Conservation (phyloP, 768 basidiomycete genomes). For the Holtermannia corniformis region DNA sequence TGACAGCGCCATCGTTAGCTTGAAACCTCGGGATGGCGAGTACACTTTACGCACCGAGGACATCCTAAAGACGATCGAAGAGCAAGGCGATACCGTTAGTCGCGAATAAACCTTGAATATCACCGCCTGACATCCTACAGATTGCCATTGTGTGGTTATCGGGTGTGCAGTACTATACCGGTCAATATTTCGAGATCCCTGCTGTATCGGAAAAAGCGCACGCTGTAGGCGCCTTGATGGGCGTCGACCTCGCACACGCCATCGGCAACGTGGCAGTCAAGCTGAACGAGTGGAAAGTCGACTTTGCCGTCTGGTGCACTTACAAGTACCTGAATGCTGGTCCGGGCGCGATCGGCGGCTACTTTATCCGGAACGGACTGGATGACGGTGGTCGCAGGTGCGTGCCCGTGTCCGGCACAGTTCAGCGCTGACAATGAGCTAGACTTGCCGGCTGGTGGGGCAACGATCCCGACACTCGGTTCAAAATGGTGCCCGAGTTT, state of each 20-base stretch:
- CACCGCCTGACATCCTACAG: slow-evolving; percentile 49
- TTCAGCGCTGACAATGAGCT: slow-evolving; percentile 1
- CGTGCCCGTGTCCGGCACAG: slow-evolving; percentile 13
- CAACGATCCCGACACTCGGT: slow-evolving; percentile 74
- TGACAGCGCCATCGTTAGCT: slow-evolving; percentile 60
- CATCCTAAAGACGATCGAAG: slow-evolving; percentile 63
- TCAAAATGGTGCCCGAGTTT: slow-evolving; percentile 78
- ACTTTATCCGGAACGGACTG: slow-evolving; percentile 46
- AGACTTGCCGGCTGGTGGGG: slow-evolving; percentile 99
- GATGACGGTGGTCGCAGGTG: slow-evolving; percentile 34
- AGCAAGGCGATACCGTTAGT: slow-evolving; percentile 42
- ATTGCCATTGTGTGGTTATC: slow-evolving; percentile 89
- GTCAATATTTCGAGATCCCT: slow-evolving; percentile 84
- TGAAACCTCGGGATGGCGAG: slow-evolving; percentile 74
- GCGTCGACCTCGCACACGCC: slow-evolving; percentile 95
- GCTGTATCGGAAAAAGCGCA: slow-evolving; percentile 74
- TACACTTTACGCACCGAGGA: slow-evolving; percentile 78
- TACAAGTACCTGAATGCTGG: slow-evolving; percentile 96
- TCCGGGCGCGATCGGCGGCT: slow-evolving; percentile 92
- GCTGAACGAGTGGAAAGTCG: slow-evolving; percentile 86
- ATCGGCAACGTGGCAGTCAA: slow-evolving; percentile 82
- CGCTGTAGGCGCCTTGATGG: slow-evolving; percentile 80
- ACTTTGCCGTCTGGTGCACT: slow-evolving; percentile 98
- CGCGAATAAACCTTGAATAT: not conserved
- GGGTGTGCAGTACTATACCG: slow-evolving; percentile 95